Base-by-base conservation (phyloP, 345 rosid genomes). In the Camelina neglecta region DNA sequence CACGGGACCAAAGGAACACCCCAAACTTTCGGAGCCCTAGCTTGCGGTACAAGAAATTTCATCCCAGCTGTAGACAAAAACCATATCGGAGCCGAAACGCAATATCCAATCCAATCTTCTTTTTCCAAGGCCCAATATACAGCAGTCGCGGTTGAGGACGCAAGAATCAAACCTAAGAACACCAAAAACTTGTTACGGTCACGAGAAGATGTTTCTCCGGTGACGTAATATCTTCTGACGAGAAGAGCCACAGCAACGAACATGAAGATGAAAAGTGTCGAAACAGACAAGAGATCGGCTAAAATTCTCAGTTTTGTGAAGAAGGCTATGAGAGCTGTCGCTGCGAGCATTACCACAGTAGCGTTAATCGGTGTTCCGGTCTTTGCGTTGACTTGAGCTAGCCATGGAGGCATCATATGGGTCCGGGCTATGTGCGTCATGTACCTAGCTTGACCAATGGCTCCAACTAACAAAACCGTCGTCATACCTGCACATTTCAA, bases 371-470 rank as follows among this genome's bases (percentile, higher is more conserved):
- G 93, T 1, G 97, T 88, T 2, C 98, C 96, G 1, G 97, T 93
- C 58, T 73, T 85, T 16, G 59, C 80, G 47, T 83, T 78, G 21
- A 92, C 93, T 0, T 68, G 81, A 10, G 98, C 96, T 11, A 93
- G 68, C 92, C 95, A 86, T 4, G 97, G 96, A 0, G 97, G 97
- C 86, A 90, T 84, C 97, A 93, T 88, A 79, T 91, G 98, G 9
- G 97, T 81, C 7, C 93, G 83, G 3, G 93, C 93, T n/a, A 93
- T 93, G 78, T 93, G 98, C 0, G 98, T 91, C 42, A 91, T 76
- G 73, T 93, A 93, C 35, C 98, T 81, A 11, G 97, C 96, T 71
- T 89, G 93, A 18, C 97, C 98, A 0, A 93, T 83, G 1, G 88
- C 92, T 8, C 83, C 63, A 4, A 88, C 98, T 0, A 93, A 90